Evolutionary conservation across 768 basidiomycete genomes (phyloP).

Genomic region (Rhizopogon vulgaris): DNA sequence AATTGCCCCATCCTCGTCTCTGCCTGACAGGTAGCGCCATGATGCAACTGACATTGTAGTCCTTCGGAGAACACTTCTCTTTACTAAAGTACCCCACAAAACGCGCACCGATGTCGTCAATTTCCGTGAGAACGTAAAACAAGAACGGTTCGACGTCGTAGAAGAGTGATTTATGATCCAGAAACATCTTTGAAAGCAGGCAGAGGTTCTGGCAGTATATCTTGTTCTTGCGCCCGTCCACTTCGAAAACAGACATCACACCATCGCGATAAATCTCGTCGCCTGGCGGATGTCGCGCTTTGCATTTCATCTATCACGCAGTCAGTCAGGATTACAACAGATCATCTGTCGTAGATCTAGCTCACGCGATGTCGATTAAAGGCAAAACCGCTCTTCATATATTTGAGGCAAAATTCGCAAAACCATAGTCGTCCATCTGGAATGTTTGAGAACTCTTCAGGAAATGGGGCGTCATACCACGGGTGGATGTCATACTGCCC

Average conservation of each 20-base stretch:
- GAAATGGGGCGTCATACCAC: conserved; percentile 99
- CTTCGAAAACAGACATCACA: conserved; percentile 87
- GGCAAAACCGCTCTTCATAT: conserved; percentile 92
- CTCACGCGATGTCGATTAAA: conserved; percentile 80
- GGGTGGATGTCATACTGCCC: conserved; percentile 91
- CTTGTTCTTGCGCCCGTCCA: conserved; percentile 98
- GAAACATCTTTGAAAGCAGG: conserved; percentile 96
- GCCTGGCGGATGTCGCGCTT: conserved; percentile 89
- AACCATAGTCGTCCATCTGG: conserved; percentile 93
- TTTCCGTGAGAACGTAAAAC: conserved; percentile 96
- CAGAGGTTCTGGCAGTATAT: conserved; percentile 99
- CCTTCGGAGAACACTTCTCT: conserved; percentile 93
- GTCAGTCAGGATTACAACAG: conserved; percentile 9
- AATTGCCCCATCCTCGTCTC: conserved; percentile 93
- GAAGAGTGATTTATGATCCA: conserved; percentile 97
- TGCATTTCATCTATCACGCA: conserved; percentile 79
- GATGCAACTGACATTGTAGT: conserved; percentile 98
- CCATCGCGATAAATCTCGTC: conserved; percentile 97
- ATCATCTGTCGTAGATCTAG: neutral
- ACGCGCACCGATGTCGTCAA: conserved; percentile 82
- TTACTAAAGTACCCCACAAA: conserved; percentile 99
- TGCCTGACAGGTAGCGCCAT: conserved; percentile 97
- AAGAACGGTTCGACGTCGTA: conserved; percentile 99
- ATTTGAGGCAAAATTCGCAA: conserved; percentile 97
- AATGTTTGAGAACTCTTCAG: conserved; percentile 91